A percentile compares a stretch with the other conserved stretches of the same genome.
Conservation (phyloP, 106 monocot genomes). For the Xerophyta viscosa region DNA sequence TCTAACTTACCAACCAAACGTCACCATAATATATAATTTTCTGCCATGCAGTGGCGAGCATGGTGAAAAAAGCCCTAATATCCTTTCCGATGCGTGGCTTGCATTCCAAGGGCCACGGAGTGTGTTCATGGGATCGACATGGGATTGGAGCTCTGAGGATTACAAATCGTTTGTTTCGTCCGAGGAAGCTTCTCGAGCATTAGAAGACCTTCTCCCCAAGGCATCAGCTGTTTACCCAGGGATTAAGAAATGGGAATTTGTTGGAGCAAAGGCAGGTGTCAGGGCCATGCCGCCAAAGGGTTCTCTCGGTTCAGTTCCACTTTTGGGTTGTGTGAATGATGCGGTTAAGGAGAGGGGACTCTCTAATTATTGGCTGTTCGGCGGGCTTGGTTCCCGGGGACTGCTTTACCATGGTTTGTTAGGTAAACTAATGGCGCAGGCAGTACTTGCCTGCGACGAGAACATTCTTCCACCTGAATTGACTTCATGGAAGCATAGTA, state of each 20-base stretch:
- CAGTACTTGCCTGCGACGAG: constrained; percentile 65
- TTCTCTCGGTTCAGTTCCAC: constrained; percentile 66
- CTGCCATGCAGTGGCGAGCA: constrained; percentile 32
- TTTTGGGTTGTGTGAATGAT: constrained; percentile 66
- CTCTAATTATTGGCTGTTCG: constrained; percentile 63
- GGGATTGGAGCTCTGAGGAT: constrained; percentile 77
- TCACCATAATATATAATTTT: background rate
- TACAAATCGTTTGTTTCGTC: constrained; percentile 31
- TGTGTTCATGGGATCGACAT: constrained; percentile 79
- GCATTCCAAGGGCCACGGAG: constrained; percentile 62
- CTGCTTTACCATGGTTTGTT: constrained; percentile 85
- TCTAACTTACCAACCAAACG: too few relatives aligned
- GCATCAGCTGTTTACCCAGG: constrained; percentile 66
- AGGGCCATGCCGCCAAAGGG: constrained; percentile 94
- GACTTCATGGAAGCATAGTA: constrained; percentile 64
- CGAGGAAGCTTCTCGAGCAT: constrained; percentile 49
- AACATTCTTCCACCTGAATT: constrained; percentile 60
- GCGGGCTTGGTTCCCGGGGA: constrained; percentile 85
- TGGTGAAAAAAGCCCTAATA: constrained; percentile 43
- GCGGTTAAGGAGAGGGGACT: constrained; percentile 11
- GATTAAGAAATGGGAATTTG: constrained; percentile 57
- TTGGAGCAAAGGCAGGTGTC: constrained; percentile 62
- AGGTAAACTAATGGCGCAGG: constrained; percentile 70
- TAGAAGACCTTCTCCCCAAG: constrained; percentile 59
- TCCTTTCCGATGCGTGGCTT: constrained; percentile 89